phyloP scores from a whole-genome alignment of 345 rosid genomes.

The Bruguiera gymnorhiza region DNA sequence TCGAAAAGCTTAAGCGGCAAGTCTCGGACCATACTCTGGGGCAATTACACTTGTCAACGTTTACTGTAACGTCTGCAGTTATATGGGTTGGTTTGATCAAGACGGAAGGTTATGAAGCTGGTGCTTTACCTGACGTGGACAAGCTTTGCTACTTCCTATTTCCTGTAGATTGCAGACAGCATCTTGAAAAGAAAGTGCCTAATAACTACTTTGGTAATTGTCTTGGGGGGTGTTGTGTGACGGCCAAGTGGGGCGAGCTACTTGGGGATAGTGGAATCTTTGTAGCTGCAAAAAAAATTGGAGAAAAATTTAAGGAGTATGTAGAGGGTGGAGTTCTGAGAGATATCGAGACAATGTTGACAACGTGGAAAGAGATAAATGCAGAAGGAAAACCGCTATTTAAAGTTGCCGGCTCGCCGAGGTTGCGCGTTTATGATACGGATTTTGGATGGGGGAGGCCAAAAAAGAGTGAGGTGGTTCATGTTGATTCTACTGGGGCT shows the following conservation, averaged over 20 bases:
- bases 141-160: slow-evolving; percentile 15
- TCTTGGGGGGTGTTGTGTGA: slow-evolving; percentile 5
- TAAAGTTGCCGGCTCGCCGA: slow-evolving; percentile 33
- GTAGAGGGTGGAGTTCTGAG: slow-evolving; percentile 15
- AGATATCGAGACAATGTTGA: slow-evolving; percentile 18
- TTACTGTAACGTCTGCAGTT: slow-evolving; percentile 27
- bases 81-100: slow-evolving; percentile 35
- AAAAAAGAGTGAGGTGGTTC: slow-evolving; percentile 25
- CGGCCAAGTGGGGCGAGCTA: slow-evolving; percentile 19
- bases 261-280: slow-evolving; percentile 29
- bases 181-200: slow-evolving; percentile 20
- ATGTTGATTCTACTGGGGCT: slow-evolving; percentile 16
- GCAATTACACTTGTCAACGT: slow-evolving; percentile 22
- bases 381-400: not conserved
- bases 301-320: slow-evolving; percentile 15
- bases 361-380: not conserved
- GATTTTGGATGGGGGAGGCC: slow-evolving; percentile 52
- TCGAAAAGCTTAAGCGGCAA: slow-evolving; percentile 23
- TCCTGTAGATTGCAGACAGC: slow-evolving; percentile 22
- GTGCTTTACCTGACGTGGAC: not conserved
- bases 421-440: slow-evolving; percentile 18
- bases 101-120: slow-evolving; percentile 2
- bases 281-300: slow-evolving; percentile 33
- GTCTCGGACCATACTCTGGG: not conserved
- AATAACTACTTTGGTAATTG: slow-evolving; percentile 40